Conservation (phyloP, 495 filamentous ascomycete genomes). For the Neurospora sp. region DNA sequence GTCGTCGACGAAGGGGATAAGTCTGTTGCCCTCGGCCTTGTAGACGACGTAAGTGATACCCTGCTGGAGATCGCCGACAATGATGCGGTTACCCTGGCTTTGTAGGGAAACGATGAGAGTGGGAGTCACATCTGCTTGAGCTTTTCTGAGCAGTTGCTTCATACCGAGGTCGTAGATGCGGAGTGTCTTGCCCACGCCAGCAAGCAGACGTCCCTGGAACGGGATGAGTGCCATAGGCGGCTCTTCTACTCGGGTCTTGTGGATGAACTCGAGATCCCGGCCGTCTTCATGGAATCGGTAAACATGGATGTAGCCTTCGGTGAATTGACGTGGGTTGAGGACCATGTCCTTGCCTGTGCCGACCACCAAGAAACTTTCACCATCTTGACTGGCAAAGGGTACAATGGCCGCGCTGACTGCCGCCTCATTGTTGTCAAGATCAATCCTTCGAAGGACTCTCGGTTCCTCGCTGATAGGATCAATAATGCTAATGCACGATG, state of each 20-base stretch:
- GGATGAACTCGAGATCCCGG: slow-evolving; percentile 79
- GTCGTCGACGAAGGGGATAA: slow-evolving; percentile 91
- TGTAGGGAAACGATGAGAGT: slow-evolving; percentile 78
- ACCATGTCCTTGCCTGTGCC: slow-evolving; percentile 88
- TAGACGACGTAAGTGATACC: slow-evolving; percentile 87
- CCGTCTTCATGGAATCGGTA: slow-evolving; percentile 87
- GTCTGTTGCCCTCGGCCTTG: slow-evolving; percentile 79
- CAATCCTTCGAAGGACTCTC: slow-evolving; percentile 58
- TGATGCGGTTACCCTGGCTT: slow-evolving; percentile 83
- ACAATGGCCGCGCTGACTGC: slow-evolving; percentile 79
- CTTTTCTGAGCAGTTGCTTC: slow-evolving; percentile 82
- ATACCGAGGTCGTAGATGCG: slow-evolving; percentile 86
- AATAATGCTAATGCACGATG: slow-evolving; percentile 83
- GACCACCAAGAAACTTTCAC: slow-evolving; percentile 83
- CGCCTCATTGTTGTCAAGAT: slow-evolving; percentile 83
- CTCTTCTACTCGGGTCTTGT: slow-evolving; percentile 85
- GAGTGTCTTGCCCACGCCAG: slow-evolving; percentile 72
- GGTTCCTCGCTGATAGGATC: slow-evolving; percentile 68
- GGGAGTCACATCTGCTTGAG: slow-evolving; percentile 68
- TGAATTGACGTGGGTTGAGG: slow-evolving; percentile 61
- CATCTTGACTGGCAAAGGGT: slow-evolving; percentile 75
- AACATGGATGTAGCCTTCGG: slow-evolving; percentile 78
- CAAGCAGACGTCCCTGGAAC: slow-evolving; percentile 85
- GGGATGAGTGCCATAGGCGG: slow-evolving; percentile 79
- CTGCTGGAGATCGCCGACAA: slow-evolving; percentile 86